Percentiles rank a stretch among this genome's conserved stretches.
These are phyloP conservation scores for Entomortierella beljakovae DNA, from an alignment of 192 early-diverging fungal species.

Conservation along the genomic window DNA sequence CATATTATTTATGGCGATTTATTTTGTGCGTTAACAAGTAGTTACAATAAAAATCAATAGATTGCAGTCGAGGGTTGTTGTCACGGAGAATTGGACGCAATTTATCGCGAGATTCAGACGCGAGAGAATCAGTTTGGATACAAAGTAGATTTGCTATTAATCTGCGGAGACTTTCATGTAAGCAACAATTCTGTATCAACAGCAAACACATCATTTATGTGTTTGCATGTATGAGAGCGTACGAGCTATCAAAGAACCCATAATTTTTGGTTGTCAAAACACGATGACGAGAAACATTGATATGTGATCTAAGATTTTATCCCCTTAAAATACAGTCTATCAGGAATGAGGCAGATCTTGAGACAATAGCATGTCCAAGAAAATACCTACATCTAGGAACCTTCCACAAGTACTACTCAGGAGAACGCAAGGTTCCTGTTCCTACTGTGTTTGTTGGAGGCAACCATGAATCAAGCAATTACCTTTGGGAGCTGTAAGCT, in stretches of 20 bases:
- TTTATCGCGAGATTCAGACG: conserved; percentile 79
- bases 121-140: conserved; percentile 70
- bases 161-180: conserved; percentile 98
- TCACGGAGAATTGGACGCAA: conserved; percentile 93
- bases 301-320: too few relatives aligned
- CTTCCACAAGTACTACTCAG: conserved; percentile 96
- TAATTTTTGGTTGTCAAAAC: too few relatives aligned
- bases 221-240: too few relatives aligned
- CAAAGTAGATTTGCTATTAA: conserved; percentile 90
- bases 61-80: conserved; percentile 97
- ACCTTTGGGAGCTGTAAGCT: conserved; percentile 92
- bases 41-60: neutral
- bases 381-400: conserved; percentile 87
- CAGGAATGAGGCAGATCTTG: conserved; percentile 85
- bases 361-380: conserved; percentile 83
- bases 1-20: too few relatives aligned
- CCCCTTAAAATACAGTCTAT: conserved; percentile 65
- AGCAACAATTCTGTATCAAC: too few relatives aligned
- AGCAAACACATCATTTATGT: neutral
- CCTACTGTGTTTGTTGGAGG: conserved; percentile 98
- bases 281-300: too few relatives aligned
- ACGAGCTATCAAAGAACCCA: too few relatives aligned
- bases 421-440: conserved; percentile 79
- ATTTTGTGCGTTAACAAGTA: too few relatives aligned
- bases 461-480: conserved; percentile 97